Base-by-base conservation (phyloP, 176 grass and related monocot species). In the Zoysia japonica region DNA sequence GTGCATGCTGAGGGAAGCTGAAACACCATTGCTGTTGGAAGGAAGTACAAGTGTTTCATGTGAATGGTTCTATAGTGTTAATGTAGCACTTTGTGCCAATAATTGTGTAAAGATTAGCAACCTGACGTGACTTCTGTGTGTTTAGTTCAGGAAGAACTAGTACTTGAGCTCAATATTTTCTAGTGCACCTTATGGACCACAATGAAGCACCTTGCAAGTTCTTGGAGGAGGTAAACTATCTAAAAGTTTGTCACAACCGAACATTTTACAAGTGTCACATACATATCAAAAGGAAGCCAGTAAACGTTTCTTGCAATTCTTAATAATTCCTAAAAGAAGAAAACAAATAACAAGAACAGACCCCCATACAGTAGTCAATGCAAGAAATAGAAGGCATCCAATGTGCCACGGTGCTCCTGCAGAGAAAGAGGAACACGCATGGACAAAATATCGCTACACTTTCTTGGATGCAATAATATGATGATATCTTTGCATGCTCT, bases 401-500 rank as follows among this genome's bases (percentile, higher is more conserved):
- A 36, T 75, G 52, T 72, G 72, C 51, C 59, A 81, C 39, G 47
- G 17, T 74, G 68, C 37, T 61, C 83, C 15, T 53, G 39, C 78
- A 61, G 17, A 67, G 47, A 85, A 77, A 82, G 67, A 78, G 67
- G 67, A 82, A 78, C 51, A 54, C 61, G 82, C 51, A 78, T 72
- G 78, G 19, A 44, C 65, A 72, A 59, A 78, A 85, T 85, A 85
- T 78, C 28, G 28, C 28, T 28, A 28, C 28, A 28, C 28, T 28
- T 28, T 72, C 72, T 54, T 73, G 73, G 68, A 89, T 68, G 61
- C 50, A 82, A 81, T 82, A 82, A 85, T 28, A 28, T 89, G 67
- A 82, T 78, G 46, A 37, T 61, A 85, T 86, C 87, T 74, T 89
- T 89, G 60, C 72, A 85, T 77, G 66, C 61, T 78, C 46, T 47